phyloP scores from a whole-genome alignment of 2,329 filamentous ascomycete species.

The Grosmannia serpens region DNA sequence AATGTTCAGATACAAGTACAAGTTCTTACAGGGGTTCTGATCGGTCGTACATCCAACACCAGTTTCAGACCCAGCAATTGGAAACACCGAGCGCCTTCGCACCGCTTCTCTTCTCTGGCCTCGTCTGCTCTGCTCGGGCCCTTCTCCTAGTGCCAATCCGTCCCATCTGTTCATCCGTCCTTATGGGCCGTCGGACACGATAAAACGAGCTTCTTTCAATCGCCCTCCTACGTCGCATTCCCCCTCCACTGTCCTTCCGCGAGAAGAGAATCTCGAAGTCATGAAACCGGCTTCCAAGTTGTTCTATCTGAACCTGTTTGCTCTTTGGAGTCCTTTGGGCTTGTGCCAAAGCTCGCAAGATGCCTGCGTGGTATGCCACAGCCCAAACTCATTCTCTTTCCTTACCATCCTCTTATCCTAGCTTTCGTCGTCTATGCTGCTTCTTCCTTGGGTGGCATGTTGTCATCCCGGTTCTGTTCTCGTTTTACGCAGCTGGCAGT shows the following conservation, averaged over 20 bases:
- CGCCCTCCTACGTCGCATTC: neutral
- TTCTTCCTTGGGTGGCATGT: slow-evolving; percentile 5
- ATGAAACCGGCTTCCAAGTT: slow-evolving; percentile 44
- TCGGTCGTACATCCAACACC: neutral
- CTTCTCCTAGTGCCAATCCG: neutral
- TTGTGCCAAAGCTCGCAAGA: slow-evolving; percentile 34
- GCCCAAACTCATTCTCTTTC: slow-evolving; percentile 8
- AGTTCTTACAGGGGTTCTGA: neutral
- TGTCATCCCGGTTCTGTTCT: slow-evolving; percentile 1
- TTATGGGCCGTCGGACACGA: neutral
- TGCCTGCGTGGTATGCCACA: slow-evolving; percentile 41
- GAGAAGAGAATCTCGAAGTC: slow-evolving; percentile 7
- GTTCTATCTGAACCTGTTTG: slow-evolving; percentile 45
- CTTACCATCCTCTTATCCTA: slow-evolving; percentile 4
- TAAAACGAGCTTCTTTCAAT: neutral
- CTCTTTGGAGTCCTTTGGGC: slow-evolving; percentile 38
- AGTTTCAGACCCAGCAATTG: slow-evolving; percentile 11
- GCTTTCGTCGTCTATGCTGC: slow-evolving; percentile 3
- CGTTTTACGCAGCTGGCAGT: neutral
- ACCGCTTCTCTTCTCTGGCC: neutral
- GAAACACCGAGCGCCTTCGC: slow-evolving; percentile 1
- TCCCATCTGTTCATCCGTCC: neutral
- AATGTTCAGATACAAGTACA: neutral
- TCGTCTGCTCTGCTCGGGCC: neutral
- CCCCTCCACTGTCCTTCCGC: neutral